Evolutionary conservation across 2,329 filamentous ascomycete genomes (phyloP).

Genomic region (Penicillium sp.): DNA sequence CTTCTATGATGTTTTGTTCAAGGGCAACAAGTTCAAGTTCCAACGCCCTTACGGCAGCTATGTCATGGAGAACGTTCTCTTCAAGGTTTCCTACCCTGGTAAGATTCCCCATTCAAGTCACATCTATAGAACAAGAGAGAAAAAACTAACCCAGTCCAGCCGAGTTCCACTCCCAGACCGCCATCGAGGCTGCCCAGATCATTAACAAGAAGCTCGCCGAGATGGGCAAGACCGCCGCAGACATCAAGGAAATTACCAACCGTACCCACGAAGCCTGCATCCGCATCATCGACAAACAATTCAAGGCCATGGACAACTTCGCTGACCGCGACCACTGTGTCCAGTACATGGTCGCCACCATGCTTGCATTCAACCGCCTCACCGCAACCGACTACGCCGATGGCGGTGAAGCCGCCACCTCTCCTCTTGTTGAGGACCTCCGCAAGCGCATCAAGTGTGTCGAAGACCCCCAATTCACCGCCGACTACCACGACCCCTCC

Average conservation of each 20-base stretch:
- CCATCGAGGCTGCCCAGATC: constrained; percentile 89
- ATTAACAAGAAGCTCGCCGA: constrained; percentile 79
- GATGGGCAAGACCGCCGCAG: constrained; percentile 84
- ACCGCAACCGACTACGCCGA: constrained; percentile 93
- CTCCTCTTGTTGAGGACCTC: constrained; percentile 82
- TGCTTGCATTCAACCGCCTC: constrained; percentile 93
- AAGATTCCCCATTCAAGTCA: constrained; percentile 31
- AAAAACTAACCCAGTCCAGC: constrained; percentile 46
- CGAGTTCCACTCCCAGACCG: constrained; percentile 98
- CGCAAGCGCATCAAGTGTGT: constrained; percentile 93
- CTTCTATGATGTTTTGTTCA: constrained; percentile 98
- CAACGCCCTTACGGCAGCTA: constrained; percentile 96
- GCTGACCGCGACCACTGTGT: constrained; percentile 99
- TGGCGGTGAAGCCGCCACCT: constrained; percentile 86
- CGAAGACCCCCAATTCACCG: constrained; percentile 91
- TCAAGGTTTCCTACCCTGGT: constrained; percentile 99
- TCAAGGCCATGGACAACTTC: constrained; percentile 99
- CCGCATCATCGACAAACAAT: constrained; percentile 99
- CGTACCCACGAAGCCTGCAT: constrained; percentile 97
- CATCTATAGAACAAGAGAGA: no score
- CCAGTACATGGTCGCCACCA: constrained; percentile 91
- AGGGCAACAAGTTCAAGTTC: constrained; percentile 93
- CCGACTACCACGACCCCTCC: constrained; percentile 89
- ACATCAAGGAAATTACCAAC: constrained; percentile 91
- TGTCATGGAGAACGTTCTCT: constrained; percentile 99